Conservation (phyloP, 2,329 filamentous ascomycete species). For the Alternaria novae-zelandiae region DNA sequence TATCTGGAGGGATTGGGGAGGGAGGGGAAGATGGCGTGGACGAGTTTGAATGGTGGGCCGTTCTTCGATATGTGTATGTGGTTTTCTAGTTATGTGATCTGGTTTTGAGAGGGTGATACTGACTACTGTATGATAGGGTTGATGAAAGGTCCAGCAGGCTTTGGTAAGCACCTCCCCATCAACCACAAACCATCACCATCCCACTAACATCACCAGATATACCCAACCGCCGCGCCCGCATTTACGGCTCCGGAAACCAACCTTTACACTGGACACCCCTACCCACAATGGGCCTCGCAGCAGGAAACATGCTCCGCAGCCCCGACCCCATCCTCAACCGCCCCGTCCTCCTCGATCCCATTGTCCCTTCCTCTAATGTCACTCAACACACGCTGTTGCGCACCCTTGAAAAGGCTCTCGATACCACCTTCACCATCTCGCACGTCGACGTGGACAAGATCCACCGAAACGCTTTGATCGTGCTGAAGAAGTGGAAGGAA, state of each 20-base stretch:
- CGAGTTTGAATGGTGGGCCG: slow-evolving; percentile 43
- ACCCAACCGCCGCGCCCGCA: slow-evolving; percentile 33
- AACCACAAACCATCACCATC: not conserved
- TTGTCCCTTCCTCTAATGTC: slow-evolving; percentile 13
- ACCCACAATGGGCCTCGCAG: slow-evolving; percentile 31
- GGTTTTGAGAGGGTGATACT: not conserved
- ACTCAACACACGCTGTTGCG: slow-evolving; percentile 38
- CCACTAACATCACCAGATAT: slow-evolving; percentile 17
- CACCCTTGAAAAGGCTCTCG: slow-evolving; percentile 30
- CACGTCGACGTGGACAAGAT: slow-evolving; percentile 39
- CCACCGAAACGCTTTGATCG: slow-evolving; percentile 32
- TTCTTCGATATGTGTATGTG: slow-evolving; percentile 48
- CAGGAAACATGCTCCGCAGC: slow-evolving; percentile 38
- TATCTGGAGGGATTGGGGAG: slow-evolving; percentile 33
- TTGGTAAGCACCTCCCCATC: slow-evolving; percentile 8
- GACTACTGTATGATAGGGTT: slow-evolving; percentile 26
- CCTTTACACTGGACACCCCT: slow-evolving; percentile 42
- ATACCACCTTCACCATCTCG: slow-evolving; percentile 29
- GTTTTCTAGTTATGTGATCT: not conserved
- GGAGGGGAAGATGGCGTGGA: slow-evolving; percentile 37
- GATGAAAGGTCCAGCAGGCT: slow-evolving; percentile 46
- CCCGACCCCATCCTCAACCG: slow-evolving; percentile 32
- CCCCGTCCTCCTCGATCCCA: slow-evolving; percentile 37
- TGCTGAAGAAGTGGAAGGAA: slow-evolving; percentile 34
- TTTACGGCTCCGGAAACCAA: slow-evolving; percentile 44